Conservation (phyloP, 352 stramenopile genomes). For the Globisporangium spiculum region DNA sequence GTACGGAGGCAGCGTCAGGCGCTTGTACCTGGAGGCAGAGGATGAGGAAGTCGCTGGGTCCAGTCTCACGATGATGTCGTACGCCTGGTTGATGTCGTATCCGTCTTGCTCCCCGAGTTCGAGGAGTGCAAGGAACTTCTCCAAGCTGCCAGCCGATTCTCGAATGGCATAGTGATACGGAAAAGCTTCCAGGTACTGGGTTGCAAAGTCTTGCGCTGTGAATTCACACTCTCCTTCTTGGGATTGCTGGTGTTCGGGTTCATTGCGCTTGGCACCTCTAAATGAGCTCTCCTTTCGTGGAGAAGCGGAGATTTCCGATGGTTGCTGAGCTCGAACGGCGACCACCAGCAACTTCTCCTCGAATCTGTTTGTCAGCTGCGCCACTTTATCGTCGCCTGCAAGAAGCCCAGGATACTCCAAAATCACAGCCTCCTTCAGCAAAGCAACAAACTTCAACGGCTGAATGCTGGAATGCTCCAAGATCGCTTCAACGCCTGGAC, state of each 20-base stretch:
- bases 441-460: not conserved
- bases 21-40: not conserved
- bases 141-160: not conserved
- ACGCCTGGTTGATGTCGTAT: constrained; percentile 1
- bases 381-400: not conserved
- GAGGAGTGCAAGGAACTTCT: not conserved
- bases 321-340: not conserved
- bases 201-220: not conserved
- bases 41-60: not conserved
- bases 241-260: not conserved
- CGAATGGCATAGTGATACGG: not conserved
- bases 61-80: not conserved
- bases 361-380: not conserved
- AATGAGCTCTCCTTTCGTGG: not conserved
- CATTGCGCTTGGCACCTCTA: not conserved
- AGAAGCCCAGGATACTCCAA: not conserved
- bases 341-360: not conserved
- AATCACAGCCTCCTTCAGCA: not conserved
- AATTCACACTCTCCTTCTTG: not conserved
- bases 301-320: not conserved
- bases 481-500: not conserved
- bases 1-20: constrained; percentile 3
- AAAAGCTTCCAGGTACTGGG: not conserved
- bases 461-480: not conserved
- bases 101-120: not conserved